Base-by-base conservation (phyloP, 2,329 filamentous ascomycete genomes). In the Xylariaceae sp. region DNA sequence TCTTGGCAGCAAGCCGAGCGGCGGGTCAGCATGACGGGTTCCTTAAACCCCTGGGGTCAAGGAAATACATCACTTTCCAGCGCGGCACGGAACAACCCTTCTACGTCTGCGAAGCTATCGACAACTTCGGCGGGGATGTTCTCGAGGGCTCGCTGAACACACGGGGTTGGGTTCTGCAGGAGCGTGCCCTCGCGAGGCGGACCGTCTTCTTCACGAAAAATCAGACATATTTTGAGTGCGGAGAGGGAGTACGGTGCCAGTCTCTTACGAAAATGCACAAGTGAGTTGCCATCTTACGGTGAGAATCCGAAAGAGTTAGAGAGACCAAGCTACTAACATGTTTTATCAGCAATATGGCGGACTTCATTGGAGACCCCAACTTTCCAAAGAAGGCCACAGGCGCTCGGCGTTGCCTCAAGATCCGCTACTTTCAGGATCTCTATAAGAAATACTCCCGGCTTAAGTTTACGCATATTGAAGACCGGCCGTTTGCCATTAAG, bases 151-250 rank as follows among this genome's bases (percentile, higher is more conserved):
- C 52, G 0, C 57, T 77, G 1, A 72, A 67, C 42, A 57, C 42
- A 2, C 61, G 73, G 4, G 73, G 68, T 1, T 76, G 73, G 74
- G 72, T 74, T 1, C 40, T 74, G 3, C 73, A 76, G 53, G 74
- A 75, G 43, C 62, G 67, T 7, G 67, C 66, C 1, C 57, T 76
- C 2, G 66, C 72, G 0, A 62, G 67, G 7, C 62, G 74, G 5
- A 70, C 67, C 0, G 68, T 77, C 8, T 71, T 67, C 41, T 77
- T 73, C 53, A 70, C 71, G 0, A 27, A 64, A 2, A 49, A 51
- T 0, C 70, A 76, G 50, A 65, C 68, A 1, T 73, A 75, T 15
- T 76, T 68, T 63, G 72, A 73, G 39, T 76, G 74, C 32, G 68
- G 73, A 5, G 36, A 60, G 0, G 65, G 71, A 0, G 63, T 74